Base-by-base conservation (phyloP, 2,329 filamentous ascomycete genomes). In the Aspergillus ochraceoroseus region DNA sequence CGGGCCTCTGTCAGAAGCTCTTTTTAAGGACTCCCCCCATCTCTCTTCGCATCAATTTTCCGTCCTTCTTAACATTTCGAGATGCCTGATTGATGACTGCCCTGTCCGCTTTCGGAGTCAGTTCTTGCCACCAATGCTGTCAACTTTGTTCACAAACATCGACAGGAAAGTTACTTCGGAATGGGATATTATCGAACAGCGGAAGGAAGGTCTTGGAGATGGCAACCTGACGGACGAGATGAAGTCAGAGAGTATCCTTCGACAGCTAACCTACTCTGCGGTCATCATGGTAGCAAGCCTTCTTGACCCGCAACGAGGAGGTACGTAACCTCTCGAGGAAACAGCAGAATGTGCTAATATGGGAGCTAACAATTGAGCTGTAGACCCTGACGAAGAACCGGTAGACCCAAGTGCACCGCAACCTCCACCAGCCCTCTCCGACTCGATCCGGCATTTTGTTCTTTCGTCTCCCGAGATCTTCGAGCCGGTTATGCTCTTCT, bases 221-320 rank as follows among this genome's bases (percentile, higher is more conserved):
- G 87, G 89, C 40, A 85, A 86, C 44, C 70, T 98, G 38, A 86
- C 85, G 1, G 88, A 95, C 52, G 92, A 98, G 68, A 98, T 98
- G 92, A 95, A 95, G 66, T 83, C 87, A 5, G 92, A 98, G 63
- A 96, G 90, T 58, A 94, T 98, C 19, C 70, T 98, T 31, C 80
- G 92, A 13, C 88, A 95, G 61, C 75, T 96, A 34, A 95, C 90
- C 0, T 92, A 94, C 64, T 87, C 87, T 3, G 87, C 89, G 1
- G 87, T 95, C 19, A 82, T 92, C 54, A 87, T 96, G 75, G 84
- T 95, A 48, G 87, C 87, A 5, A 85, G 87, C 52, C 81, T 96
- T 54, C 73, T 98, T 14, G 89, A 94, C 60, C 85, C 88, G 9
- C 71, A 73, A 43, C 68, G 71, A 73, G 67, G 73, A 66, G 62